Conservation (phyloP, 2,329 filamentous ascomycete species). For the Fusarium tupiense region DNA sequence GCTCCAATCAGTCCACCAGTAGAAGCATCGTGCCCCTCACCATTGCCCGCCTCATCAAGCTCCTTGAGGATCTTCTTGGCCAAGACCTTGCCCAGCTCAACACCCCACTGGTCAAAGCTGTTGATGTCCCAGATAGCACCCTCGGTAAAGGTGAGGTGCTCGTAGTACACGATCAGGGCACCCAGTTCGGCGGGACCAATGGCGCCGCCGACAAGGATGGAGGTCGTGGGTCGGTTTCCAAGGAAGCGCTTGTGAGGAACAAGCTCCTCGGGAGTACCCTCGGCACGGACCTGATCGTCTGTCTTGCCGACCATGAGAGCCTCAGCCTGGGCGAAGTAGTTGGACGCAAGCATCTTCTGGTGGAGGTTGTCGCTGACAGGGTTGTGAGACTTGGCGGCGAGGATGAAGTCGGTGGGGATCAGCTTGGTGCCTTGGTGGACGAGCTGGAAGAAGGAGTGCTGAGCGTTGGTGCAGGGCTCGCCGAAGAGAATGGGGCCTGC, state of each 20-base stretch:
- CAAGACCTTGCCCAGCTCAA: conserved; percentile 95
- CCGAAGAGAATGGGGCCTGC: conserved; percentile 88
- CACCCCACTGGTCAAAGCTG: conserved; percentile 99
- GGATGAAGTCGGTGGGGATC: conserved; percentile 97
- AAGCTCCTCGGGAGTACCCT: conserved; percentile 77
- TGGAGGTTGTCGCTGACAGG: conserved; percentile 91
- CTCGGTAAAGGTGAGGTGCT: conserved; percentile 98
- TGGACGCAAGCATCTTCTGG: conserved; percentile 94
- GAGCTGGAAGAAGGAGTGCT: conserved; percentile 99
- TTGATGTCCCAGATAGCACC: conserved; percentile 99
- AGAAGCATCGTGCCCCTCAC: conserved; percentile 81
- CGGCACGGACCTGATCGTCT: conserved; percentile 79
- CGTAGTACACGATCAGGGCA: conserved; percentile 97
- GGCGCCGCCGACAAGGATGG: conserved; percentile 86
- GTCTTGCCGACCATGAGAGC: conserved; percentile 93
- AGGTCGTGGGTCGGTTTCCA: conserved; percentile 96
- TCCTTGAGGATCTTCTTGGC: conserved; percentile 92
- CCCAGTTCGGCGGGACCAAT: conserved; percentile 95
- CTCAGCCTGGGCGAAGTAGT: conserved; percentile 91
- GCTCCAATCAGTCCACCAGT: conserved; percentile 90
- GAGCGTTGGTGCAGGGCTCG: conserved; percentile 97
- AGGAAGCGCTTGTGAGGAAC: conserved; percentile 99
- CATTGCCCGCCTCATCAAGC: conserved; percentile 80
- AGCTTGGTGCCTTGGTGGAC: conserved; percentile 99
- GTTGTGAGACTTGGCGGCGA: conserved; percentile 97